Conservation (phyloP, 495 filamentous ascomycete species). For the Filosporella fistucella region DNA sequence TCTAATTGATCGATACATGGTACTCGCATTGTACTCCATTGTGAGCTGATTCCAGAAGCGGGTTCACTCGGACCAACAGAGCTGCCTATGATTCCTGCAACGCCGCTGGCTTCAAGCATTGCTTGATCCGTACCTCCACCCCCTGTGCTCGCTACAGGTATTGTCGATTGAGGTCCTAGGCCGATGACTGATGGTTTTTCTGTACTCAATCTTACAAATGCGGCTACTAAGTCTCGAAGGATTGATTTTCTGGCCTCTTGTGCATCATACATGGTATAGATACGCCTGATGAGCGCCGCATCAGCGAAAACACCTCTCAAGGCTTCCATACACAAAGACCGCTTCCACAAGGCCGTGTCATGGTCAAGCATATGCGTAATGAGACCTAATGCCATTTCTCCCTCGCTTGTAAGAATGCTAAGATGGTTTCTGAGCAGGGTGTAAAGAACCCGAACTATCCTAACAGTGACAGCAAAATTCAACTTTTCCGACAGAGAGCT, state of each 20-base stretch:
- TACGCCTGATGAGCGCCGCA: constrained; percentile 66
- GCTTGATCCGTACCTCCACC: constrained; percentile 65
- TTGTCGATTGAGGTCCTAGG: constrained; percentile 77
- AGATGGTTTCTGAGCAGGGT: constrained; percentile 74
- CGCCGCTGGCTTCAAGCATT: constrained; percentile 79
- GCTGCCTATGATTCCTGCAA: constrained; percentile 81
- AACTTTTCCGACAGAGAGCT: constrained; percentile 72
- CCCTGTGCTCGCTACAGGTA: constrained; percentile 48
- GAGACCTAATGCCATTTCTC: constrained; percentile 79
- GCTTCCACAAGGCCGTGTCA: constrained; percentile 76
- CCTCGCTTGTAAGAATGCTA: constrained; percentile 68
- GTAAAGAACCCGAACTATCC: constrained; percentile 76
- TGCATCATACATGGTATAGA: constrained; percentile 77
- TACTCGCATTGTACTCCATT: constrained; percentile 85
- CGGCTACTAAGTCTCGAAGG: constrained; percentile 72
- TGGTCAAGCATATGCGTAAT: constrained; percentile 86
- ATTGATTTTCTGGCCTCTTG: constrained; percentile 69
- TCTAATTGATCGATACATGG: constrained; percentile 93
- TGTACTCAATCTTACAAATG: constrained; percentile 81
- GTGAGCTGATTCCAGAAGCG: constrained; percentile 69
- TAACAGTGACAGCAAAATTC: constrained; percentile 77
- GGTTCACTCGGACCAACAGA: constrained; percentile 60
- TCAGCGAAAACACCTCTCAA: constrained; percentile 82
- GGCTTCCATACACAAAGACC: constrained; percentile 85
- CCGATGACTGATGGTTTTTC: constrained; percentile 88